These are phyloP conservation scores for Populus hybrid DNA, from an alignment of 441 rosid species.

Conservation along the genomic window DNA sequence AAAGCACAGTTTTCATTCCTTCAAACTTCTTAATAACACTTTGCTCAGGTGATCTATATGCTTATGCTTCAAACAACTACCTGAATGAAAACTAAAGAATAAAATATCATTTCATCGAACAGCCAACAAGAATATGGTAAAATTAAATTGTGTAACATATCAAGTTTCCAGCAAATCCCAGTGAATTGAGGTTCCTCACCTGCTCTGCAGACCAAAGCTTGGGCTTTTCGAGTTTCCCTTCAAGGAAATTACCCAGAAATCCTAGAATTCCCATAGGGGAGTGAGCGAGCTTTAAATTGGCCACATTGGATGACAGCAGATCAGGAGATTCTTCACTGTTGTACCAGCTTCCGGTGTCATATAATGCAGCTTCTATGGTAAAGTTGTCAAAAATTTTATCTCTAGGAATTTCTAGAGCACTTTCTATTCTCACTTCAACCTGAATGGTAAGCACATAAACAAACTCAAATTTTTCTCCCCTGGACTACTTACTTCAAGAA, in stretches of 20 bases:
- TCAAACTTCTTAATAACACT: neutral
- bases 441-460: conserved; percentile 26
- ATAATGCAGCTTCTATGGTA: conserved; percentile 72
- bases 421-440: conserved; percentile 93
- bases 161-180: neutral
- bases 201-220: conserved; percentile 97
- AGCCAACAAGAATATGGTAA: neutral
- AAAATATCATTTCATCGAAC: neutral
- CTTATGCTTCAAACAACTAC: neutral
- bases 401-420: conserved; percentile 44
- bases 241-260: conserved; percentile 71
- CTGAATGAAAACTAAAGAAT: neutral
- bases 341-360: conserved; percentile 69
- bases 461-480: neutral
- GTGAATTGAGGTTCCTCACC: conserved; percentile 45
- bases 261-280: conserved; percentile 39
- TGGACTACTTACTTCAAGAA: neutral
- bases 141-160: neutral
- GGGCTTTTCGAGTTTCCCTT: conserved; percentile 74
- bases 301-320: conserved; percentile 58
- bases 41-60: neutral
- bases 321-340: conserved; percentile 34
- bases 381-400: conserved; percentile 53
- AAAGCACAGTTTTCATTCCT: neutral
- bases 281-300: conserved; percentile 50